Base-by-base conservation (phyloP, 106 monocot species). In the Iris macrosiphon region DNA sequence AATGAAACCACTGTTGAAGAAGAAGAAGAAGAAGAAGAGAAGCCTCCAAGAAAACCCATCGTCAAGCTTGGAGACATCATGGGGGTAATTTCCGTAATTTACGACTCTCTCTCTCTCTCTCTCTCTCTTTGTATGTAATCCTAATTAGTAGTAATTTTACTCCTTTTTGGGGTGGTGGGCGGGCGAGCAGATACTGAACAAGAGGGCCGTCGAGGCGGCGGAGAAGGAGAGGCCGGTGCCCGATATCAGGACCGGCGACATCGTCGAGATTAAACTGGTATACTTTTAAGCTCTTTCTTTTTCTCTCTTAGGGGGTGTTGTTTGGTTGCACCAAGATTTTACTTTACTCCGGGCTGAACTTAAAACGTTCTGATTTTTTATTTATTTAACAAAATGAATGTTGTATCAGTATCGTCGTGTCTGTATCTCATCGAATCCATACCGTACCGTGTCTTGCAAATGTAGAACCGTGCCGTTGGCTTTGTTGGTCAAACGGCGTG, bases 181-280 rank as follows among this genome's bases (percentile, higher is more conserved):
- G 31, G n/a, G 0, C 7, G 24, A 13, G 37, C 44, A 85, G 85
- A 85, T 85, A 54, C 49, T 85, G 61, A 76, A 85, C 70, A 73
- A 63, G 69, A 65, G 76, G 49, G 85, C 85, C 2, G 37, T 85
- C 44, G 85, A 85, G 65, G 80, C 72, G 25, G 49, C 85, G 4
- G 79, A 76, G 65, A 46, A 60, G 50, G 61, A 51, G 38, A 76
- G 85, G 44, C 80, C 85, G 10, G 76, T 85, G 61, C 85, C 85
- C 4, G 85, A 80, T 37, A 52, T 85, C 28, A 76, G 85, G 57
- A 76, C 72, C 15, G 85, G 85, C 16, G 85, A 85, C 33, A 61
- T 85, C 55, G 79, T 85, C 2, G 73, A 80, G 75, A 80, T 85
- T 56, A 85, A 77, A 73, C 28, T 85, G 69, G 85, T 76, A 62